These are phyloP conservation scores for Metarhizium sp. DNA, from an alignment of 2,329 filamentous ascomycete species.

Conservation along the genomic window DNA sequence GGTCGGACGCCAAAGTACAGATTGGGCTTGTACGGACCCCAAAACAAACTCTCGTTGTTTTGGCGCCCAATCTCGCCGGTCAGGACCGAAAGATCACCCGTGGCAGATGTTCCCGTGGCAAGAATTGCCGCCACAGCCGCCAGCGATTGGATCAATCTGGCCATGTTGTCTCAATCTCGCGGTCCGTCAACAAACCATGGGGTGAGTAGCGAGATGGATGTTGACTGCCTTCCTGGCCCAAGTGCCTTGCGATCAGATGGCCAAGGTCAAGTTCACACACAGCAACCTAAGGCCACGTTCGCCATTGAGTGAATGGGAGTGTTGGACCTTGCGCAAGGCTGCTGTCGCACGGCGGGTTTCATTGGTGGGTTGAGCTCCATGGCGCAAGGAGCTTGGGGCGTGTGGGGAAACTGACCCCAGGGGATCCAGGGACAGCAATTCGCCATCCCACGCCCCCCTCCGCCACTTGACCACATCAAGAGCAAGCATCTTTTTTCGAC, in stretches of 20 bases:
- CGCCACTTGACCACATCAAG: too few species aligned
- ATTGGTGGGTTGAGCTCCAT: neutral
- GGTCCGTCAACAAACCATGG: neutral
- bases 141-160: constrained; percentile 21
- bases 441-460: too few species aligned
- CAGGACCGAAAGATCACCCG: constrained; percentile 28
- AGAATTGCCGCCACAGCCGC: constrained; percentile 15
- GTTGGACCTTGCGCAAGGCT: constrained; percentile 12
- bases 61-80: constrained; percentile 39
- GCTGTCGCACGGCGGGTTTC: constrained; percentile 4
- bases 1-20: constrained; percentile 88
- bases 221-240: neutral
- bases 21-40: constrained; percentile 92
- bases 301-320: neutral
- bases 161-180: constrained; percentile 15
- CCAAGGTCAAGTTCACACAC: neutral
- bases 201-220: neutral
- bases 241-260: neutral
- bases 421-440: neutral
- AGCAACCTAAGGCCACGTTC: constrained; percentile 2
- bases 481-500: neutral
- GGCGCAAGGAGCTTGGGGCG: constrained; percentile 10
- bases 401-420: neutral
- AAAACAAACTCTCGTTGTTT: constrained; percentile 80
- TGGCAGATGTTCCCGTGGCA: constrained; percentile 15